These are phyloP conservation scores for Phlegmacium glaucopus DNA, from an alignment of 768 basidiomycete species.

Conservation along the genomic window DNA sequence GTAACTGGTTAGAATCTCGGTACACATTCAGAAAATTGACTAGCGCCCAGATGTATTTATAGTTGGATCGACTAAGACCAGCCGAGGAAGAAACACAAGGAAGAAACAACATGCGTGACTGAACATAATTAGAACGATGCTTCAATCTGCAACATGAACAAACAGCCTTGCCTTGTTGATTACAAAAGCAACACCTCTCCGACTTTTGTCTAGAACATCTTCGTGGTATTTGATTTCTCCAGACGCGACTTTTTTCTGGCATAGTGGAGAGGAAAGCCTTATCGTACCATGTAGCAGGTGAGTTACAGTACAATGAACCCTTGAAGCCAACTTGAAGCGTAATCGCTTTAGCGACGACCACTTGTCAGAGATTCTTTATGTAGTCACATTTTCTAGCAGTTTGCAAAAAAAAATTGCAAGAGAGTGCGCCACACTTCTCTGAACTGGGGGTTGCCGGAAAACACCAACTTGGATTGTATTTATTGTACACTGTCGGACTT, in stretches of 20 bases:
- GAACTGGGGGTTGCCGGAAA: too few relatives aligned
- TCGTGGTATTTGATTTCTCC: constrained; percentile 49
- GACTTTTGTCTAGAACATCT: constrained; percentile 35
- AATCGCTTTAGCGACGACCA: constrained; percentile 41
- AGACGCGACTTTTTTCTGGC: constrained; percentile 35
- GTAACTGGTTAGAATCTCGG: too few relatives aligned
- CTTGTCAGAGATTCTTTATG: constrained; percentile 34
- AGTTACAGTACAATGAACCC: constrained; percentile 39
- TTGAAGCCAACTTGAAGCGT: constrained; percentile 25
- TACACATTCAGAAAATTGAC: too few relatives aligned
- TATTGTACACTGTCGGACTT: too few relatives aligned
- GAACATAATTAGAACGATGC: neutral
- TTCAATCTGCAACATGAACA: constrained; percentile 30
- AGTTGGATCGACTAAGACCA: too few relatives aligned
- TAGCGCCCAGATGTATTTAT: too few relatives aligned
- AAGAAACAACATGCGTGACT: too few relatives aligned
- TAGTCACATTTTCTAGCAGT: too few relatives aligned
- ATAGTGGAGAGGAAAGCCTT: constrained; percentile 32
- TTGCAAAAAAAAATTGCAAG: too few relatives aligned
- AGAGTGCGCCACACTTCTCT: too few relatives aligned
- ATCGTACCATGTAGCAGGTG: constrained; percentile 28
- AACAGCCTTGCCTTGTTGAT: constrained; percentile 35
- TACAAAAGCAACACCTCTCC: constrained; percentile 31
- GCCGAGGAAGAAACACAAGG: too few relatives aligned
- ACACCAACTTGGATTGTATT: too few relatives aligned